A percentile compares a stretch with the other conserved stretches of the same genome.
phyloP scores from a whole-genome alignment of 1,284 basidiomycete species.

The Tausonia pullulans region DNA sequence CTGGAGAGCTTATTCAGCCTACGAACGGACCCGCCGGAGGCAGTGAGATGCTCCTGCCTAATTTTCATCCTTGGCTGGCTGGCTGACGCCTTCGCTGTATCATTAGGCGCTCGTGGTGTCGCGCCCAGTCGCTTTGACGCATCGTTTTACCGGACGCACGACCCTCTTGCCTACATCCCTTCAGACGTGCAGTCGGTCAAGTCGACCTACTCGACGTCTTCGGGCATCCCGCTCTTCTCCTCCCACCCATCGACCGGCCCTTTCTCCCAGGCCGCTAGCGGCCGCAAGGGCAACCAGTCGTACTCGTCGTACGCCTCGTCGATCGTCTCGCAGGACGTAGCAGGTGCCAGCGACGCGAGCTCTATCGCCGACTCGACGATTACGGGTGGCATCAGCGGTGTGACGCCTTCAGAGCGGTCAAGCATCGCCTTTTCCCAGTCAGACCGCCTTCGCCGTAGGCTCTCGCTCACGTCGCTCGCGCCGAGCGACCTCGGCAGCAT shows the following conservation, averaged over 20 bases:
- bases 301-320: constrained; percentile 81
- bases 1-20: constrained; percentile 47
- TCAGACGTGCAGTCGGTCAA: constrained; percentile 87
- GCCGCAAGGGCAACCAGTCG: constrained; percentile 30
- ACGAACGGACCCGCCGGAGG: background rate
- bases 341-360: constrained; percentile 38
- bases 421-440: constrained; percentile 72
- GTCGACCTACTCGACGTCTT: constrained; percentile 64
- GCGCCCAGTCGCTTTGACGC: constrained; percentile 85
- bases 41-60: background rate
- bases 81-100: constrained; percentile 8
- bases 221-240: constrained; percentile 73
- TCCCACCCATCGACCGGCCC: constrained; percentile 50
- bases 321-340: constrained; percentile 78
- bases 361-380: constrained; percentile 43
- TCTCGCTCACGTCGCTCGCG: constrained; percentile 64
- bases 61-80: constrained; percentile 15
- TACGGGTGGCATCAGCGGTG: constrained; percentile 30
- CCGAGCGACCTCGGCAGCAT: constrained; percentile 27
- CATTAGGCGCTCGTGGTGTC: constrained; percentile 51
- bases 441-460: constrained; percentile 51
- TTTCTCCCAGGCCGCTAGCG: constrained; percentile 50
- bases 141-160: constrained; percentile 90
- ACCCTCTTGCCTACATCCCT: constrained; percentile 85
- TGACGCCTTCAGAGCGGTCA: constrained; percentile 37